These are phyloP conservation scores for Annulohypoxylon moriforme DNA, from an alignment of 495 filamentous ascomycete species.

Conservation along the genomic window DNA sequence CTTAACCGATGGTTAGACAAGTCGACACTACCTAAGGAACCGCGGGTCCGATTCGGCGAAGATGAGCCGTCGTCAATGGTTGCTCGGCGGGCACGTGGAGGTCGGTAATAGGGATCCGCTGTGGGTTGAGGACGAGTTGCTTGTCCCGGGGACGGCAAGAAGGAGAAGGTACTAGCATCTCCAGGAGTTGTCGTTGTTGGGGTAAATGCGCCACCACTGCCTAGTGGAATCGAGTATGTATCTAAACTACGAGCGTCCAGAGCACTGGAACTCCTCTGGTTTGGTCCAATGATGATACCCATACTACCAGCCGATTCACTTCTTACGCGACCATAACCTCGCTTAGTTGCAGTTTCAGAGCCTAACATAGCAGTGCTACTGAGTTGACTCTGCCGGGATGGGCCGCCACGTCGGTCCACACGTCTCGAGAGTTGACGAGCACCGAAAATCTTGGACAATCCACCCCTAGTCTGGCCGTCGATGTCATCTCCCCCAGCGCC, in stretches of 20 bases:
- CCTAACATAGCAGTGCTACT: slow-evolving; percentile 84
- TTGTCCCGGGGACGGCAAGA: slow-evolving; percentile 66
- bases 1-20: slow-evolving; percentile 60
- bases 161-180: slow-evolving; percentile 75
- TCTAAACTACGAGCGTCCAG: slow-evolving; percentile 58
- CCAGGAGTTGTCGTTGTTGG: slow-evolving; percentile 77
- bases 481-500: slow-evolving; percentile 83
- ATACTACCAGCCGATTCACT: slow-evolving; percentile 87
- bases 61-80: slow-evolving; percentile 63
- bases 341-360: slow-evolving; percentile 70
- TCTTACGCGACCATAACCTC: slow-evolving; percentile 76
- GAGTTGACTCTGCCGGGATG: slow-evolving; percentile 77
- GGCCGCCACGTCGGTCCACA: slow-evolving; percentile 67
- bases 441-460: slow-evolving; percentile 90
- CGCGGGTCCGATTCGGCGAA: slow-evolving; percentile 52
- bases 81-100: slow-evolving; percentile 74
- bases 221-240: slow-evolving; percentile 50
- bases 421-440: slow-evolving; percentile 91
- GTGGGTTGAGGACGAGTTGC: slow-evolving; percentile 57
- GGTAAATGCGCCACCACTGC: slow-evolving; percentile 67
- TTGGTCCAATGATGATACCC: slow-evolving; percentile 68
- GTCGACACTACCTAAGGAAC: slow-evolving; percentile 65
- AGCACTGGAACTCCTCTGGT: slow-evolving; percentile 57
- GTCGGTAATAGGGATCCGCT: slow-evolving; percentile 84
- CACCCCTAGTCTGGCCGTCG: slow-evolving; percentile 79